Evolutionary conservation across 1,139 yeast species (phyloP), one percentile per base, ranked within the genome.

Genomic region (Arxiozyma slooffiae): DNA sequence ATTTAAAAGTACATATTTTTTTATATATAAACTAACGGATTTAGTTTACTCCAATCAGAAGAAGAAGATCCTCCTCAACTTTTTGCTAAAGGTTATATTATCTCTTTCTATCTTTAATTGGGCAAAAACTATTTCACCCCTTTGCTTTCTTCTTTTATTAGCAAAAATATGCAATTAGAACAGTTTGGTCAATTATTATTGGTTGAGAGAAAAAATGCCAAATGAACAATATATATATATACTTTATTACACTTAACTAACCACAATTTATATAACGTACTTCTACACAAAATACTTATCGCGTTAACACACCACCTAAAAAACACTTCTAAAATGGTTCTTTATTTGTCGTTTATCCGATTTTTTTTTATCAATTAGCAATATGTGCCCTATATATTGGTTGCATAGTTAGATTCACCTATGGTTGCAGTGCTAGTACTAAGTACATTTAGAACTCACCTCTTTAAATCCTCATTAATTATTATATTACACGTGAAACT

Each of bases 351-450:
- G 62, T 30, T 53, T 60, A 51, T 76, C 80, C 24, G 76, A 62
- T 9, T 75, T 67, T 52, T 74, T 75, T 53, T 62, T 30, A 75
- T 59, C 51, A 76, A 56, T 53, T 76, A 80, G 58, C 75, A 74
- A 34, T 76, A 71, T 54, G 76, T 72, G 38, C 74, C 78, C 71
- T 75, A 76, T 16, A 67, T 59, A 50, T 75, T 78, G 37, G 69
- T 70, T 17, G 73, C 71, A 47, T 68, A 64, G 17, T 56, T 57
- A 5, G 61, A 61, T 45, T 65, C 67, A 1, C 63, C 57, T 26
- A 64, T 59, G 21, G 60, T 57, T 21, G 65, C 59, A 2, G 68
- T 68, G 43, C 63, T 60, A 18, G 57, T 53, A 11, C 72, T 72
- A 41, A 74, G 59, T n/a, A 73, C 63, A 50, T 70, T 63, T 48